Evolutionary conservation across 805 yeast species (phyloP), one percentile per base, ranked within the genome.

Genomic region (Cyberlindnera petersonii): DNA sequence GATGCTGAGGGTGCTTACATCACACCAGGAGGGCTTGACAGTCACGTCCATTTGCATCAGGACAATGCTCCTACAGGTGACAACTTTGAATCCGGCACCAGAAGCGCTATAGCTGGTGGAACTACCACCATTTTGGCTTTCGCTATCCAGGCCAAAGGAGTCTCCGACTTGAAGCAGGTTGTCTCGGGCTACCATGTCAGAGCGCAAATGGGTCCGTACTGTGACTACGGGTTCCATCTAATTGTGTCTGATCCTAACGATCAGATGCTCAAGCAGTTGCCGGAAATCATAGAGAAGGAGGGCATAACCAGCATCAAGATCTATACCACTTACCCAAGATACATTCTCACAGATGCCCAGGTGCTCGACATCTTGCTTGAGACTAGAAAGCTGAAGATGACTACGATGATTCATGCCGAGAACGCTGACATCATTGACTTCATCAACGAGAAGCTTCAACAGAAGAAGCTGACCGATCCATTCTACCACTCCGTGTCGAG

Each of bases 381-480:
- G 16, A 65, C 68, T 7, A 59, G 75, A 29, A 60, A 62, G 35
- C 48, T 65, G 24, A 65, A 67, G 9, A 62, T 71, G 48, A 71
- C 76, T 6, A 66, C 71, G 1, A 69, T 71, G 73, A 64, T 71
- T 19, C 77, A 71, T 46, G 75, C 77, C n/a, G 77, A 71, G 47
- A 71, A 71, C 50, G 62, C 69, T 33, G 76, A 71, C 40, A 61
- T 71, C 33, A 69, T 71, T 31, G 58, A 59, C 21, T 68, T 64
- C 46, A 56, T 68, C 43, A 64, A 61, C 39, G 64, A 65, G 26
- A 66, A 66, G 34, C 52, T 71, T 13, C 65, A 65, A 39, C 56
- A 59, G 42, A 60, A 64, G 37, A 57, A 59, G 4, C 45, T 64
- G 45, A 58, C 63, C 1, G 69, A 64, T 17, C 75, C 77, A 4